Conservation (phyloP, 805 yeast genomes). For the Candida glaebosa region DNA sequence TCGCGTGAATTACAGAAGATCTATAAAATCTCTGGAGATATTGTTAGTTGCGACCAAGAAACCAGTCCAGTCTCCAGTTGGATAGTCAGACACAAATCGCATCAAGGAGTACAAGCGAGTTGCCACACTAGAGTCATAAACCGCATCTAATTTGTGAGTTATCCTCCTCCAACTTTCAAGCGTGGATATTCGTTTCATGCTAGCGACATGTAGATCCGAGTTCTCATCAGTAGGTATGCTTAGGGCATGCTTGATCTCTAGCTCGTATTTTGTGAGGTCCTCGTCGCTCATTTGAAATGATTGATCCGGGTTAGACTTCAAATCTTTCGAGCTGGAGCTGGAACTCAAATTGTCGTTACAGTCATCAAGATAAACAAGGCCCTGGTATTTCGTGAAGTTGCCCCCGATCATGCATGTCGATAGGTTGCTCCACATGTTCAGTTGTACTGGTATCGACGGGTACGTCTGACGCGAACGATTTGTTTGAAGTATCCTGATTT, state of each 20-base stretch:
- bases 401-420: too few relatives aligned
- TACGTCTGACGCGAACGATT: too few relatives aligned
- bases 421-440: background rate
- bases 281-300: too few relatives aligned
- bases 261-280: background rate
- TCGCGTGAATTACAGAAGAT: too few relatives aligned
- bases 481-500: constrained; percentile 11
- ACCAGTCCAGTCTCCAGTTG: background rate
- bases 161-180: background rate
- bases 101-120: background rate
- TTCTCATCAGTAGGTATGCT: background rate
- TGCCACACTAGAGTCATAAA: background rate
- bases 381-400: too few relatives aligned
- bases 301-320: background rate
- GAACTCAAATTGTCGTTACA: background rate
- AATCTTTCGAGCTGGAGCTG: background rate
- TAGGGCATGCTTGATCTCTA: background rate
- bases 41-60: background rate
- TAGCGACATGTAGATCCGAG: background rate
- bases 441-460: too few relatives aligned
- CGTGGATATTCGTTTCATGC: background rate
- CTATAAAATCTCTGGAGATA: background rate
- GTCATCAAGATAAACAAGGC: too few relatives aligned
- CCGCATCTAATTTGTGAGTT: background rate
- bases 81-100: background rate